Base-by-base conservation (phyloP, 1,284 basidiomycete genomes). In the Violaceomyces palustris region DNA sequence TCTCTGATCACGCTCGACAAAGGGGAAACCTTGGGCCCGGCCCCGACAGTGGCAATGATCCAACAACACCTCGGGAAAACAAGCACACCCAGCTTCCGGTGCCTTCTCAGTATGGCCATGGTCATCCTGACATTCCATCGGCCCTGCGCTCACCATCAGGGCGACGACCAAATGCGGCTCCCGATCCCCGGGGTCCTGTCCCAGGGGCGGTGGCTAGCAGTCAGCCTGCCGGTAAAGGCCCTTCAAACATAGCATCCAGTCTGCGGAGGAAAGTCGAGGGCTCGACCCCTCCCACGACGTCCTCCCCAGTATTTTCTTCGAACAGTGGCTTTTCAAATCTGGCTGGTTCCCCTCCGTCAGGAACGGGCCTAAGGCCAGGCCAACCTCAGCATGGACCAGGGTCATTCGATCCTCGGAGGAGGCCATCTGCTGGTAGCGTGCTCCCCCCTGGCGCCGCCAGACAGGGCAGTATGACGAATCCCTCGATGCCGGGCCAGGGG, bases 231-330 rank as follows among this genome's bases (percentile, higher is more conserved):
- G 3, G 15, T 37, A 22, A 37, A 24, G 41, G 35, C 9, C 39
- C 50, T 7, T 22, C 31, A 41, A 50, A 52, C 31, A 40, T 64
- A 41, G 62, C 65, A 17, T 64, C 63, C 2, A 59, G 40, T 31
- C 32, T 68, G 40, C 61, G 65, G n/a, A 47, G 61, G 19, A 58
- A 67, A 41, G 65, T 66, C 23, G 64, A 68, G 32, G 56, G 28
- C 6, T 18, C 18, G 15, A 21, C 27, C 19, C 48, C 56, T 10
- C 46, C 55, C 11, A 37, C 35, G 9, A 27, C 25, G 5, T 18
- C 35, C 6, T n/a, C n/a, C n/a, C n/a, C n/a, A n/a, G n/a, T n/a
- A n/a, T n/a, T n/a, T n/a, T n/a, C n/a, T n/a, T n/a, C n/a, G n/a
- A n/a, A n/a, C n/a, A n/a, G n/a, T n/a, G n/a, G n/a, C n/a, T n/a